phyloP scores from a whole-genome alignment of 1,284 basidiomycete genomes.

The Cryptococcus neoformans region DNA sequence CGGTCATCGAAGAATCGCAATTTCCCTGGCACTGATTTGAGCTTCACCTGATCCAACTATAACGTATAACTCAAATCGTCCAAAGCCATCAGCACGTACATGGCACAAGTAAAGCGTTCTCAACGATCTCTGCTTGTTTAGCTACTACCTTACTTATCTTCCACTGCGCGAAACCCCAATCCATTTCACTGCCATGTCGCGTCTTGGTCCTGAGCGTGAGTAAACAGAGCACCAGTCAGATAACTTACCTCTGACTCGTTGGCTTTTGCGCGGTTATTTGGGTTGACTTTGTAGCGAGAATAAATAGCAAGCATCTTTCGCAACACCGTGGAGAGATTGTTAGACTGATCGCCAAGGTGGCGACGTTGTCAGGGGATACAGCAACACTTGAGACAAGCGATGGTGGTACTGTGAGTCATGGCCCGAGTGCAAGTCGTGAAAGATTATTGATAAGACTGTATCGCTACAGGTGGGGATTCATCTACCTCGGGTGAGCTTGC shows the following conservation, averaged over 20 bases:
- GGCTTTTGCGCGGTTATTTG: not conserved
- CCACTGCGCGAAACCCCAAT: too few species aligned
- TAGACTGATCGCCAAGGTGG: constrained; percentile 67
- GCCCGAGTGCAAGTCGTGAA: not conserved
- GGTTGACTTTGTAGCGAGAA: constrained; percentile 28
- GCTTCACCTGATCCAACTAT: too few species aligned
- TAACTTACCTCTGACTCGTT: not conserved
- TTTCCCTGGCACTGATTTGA: too few species aligned
- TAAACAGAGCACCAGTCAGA: not conserved
- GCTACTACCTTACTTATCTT: too few species aligned
- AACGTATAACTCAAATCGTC: too few species aligned
- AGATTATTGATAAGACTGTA: not conserved
- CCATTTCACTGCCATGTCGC: constrained; percentile 23
- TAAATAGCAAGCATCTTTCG: constrained; percentile 36
- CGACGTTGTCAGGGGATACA: constrained; percentile 58
- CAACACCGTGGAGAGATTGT: constrained; percentile 55
- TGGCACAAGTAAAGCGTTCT: too few species aligned
- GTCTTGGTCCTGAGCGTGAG: constrained; percentile 43
- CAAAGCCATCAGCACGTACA: too few species aligned
- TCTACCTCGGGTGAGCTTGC: constrained; percentile 52
- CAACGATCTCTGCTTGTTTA: too few species aligned
- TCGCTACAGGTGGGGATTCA: constrained; percentile 55
- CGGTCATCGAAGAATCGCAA: too few species aligned
- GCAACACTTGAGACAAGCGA: constrained; percentile 68
- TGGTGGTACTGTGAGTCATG: constrained; percentile 56